phyloP scores from a whole-genome alignment of 139 green algal genomes.

The Tetraselmis chui region DNA sequence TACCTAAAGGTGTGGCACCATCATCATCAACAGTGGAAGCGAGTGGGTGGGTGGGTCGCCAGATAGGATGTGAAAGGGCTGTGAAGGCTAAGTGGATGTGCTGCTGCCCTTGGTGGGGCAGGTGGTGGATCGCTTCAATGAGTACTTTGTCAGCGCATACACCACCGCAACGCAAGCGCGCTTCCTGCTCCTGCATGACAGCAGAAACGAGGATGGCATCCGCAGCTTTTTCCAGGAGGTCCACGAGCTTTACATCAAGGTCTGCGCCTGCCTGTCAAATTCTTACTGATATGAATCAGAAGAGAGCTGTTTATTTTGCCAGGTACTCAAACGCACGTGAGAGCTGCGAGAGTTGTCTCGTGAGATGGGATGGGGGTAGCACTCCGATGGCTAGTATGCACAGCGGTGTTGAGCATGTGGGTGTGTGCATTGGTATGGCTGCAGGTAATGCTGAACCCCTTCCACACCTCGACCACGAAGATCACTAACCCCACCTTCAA shows the following conservation, averaged over 20 bases:
- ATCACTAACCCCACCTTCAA: slow-evolving; percentile 70
- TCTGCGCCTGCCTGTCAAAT: no score
- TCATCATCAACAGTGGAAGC: not conserved
- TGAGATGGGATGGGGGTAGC: no score
- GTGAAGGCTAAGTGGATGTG: not conserved
- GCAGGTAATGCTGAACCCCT: slow-evolving; percentile 79
- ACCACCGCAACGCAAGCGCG: slow-evolving; percentile 64
- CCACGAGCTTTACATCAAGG: slow-evolving; percentile 77
- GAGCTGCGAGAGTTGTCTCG: no score
- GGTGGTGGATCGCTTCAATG: slow-evolving; percentile 92
- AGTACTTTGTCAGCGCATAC: slow-evolving; percentile 66
- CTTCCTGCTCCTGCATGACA: slow-evolving; percentile 87
- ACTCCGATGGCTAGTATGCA: no score
- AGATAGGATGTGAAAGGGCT: not conserved
- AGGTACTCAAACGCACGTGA: no score
- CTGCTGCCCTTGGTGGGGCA: slow-evolving; percentile 7
- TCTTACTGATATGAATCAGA: no score
- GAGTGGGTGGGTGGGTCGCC: not conserved
- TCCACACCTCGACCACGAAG: slow-evolving; percentile 54
- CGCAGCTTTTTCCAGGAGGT: slow-evolving; percentile 85
- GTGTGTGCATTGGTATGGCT: not conserved
- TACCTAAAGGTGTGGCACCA: slow-evolving; percentile 58
- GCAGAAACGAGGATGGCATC: slow-evolving; percentile 68
- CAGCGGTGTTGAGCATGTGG: no score
- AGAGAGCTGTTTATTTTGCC: no score